phyloP scores from a whole-genome alignment of 208 protist genomes.

The Trypanosoma mega region DNA sequence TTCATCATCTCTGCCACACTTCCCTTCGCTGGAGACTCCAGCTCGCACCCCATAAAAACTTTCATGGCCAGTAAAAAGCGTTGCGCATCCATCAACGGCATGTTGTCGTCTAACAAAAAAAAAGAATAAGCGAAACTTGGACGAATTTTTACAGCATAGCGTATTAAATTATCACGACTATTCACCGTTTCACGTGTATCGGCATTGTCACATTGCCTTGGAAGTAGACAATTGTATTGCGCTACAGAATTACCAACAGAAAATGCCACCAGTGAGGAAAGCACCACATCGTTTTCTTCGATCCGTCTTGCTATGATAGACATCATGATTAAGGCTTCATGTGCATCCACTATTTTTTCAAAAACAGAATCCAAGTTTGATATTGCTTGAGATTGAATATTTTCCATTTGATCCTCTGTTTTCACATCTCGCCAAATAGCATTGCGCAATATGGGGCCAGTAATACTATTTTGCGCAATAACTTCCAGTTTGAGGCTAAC shows the following conservation, averaged over 20 bases:
- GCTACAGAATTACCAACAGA: slow-evolving; percentile 5
- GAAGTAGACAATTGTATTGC: neutral
- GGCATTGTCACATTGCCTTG: neutral
- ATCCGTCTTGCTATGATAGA: neutral
- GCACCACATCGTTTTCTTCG: slow-evolving; percentile 2
- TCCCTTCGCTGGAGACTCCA: neutral
- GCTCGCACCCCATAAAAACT: neutral
- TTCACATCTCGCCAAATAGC: no score
- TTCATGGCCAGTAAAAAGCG: slow-evolving; percentile 10
- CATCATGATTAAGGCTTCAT: slow-evolving; percentile 9
- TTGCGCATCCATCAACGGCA: neutral
- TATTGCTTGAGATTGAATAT: neutral
- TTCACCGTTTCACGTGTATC: neutral
- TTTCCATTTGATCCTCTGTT: no score
- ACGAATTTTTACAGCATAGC: neutral
- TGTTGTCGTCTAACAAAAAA: slow-evolving; percentile 3
- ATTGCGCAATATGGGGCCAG: no score
- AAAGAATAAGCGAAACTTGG: slow-evolving; percentile 5
- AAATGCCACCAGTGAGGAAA: slow-evolving; percentile 15
- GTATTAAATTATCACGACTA: neutral
- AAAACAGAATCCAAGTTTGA: neutral
- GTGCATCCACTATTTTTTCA: neutral
- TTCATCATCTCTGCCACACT: slow-evolving; percentile 9
- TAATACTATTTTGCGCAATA: no score
- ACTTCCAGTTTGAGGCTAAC: no score